phyloP scores from a whole-genome alignment of 2,329 filamentous ascomycete genomes.

The Aspergillus thermomutatus region DNA sequence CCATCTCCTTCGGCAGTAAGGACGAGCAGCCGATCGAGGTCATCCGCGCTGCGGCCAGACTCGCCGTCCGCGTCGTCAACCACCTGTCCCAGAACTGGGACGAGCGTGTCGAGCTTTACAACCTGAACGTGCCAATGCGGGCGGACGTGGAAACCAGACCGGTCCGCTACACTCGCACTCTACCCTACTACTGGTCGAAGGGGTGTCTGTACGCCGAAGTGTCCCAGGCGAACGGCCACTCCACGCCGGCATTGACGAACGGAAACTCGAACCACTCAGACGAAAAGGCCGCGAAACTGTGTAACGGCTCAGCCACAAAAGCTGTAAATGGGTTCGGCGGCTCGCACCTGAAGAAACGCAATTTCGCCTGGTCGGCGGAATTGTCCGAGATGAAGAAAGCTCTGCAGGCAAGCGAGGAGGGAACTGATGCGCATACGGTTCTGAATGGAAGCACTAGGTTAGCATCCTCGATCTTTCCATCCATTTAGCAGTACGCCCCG shows the following conservation, averaged over 20 bases:
- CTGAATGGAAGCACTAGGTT: conserved; percentile 79
- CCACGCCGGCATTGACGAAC: conserved; percentile 56
- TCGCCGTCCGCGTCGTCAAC: conserved; percentile 71
- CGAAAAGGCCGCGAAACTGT: neutral
- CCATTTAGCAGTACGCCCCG: neutral
- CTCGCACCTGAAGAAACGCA: conserved; percentile 63
- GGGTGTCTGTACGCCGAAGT: conserved; percentile 79
- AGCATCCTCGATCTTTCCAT: conserved; percentile 1
- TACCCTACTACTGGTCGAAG: conserved; percentile 81
- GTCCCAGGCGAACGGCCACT: conserved; percentile 47
- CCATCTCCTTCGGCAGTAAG: conserved; percentile 79
- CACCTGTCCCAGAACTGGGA: conserved; percentile 70
- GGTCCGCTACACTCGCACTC: conserved; percentile 71
- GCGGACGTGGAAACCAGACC: conserved; percentile 65
- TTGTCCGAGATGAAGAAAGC: conserved; percentile 82
- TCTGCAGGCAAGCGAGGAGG: conserved; percentile 69
- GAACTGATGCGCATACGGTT: conserved; percentile 87
- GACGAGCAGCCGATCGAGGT: conserved; percentile 72
- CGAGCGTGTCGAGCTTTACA: conserved; percentile 71
- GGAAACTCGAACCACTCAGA: conserved; percentile 16
- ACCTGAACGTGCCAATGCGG: conserved; percentile 79
- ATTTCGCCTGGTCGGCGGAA: conserved; percentile 86
- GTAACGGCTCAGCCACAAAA: neutral
- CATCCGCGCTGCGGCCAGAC: conserved; percentile 68
- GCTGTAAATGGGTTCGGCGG: conserved; percentile 16